Base-by-base conservation (phyloP, 2,329 filamentous ascomycete genomes). In the Aspergillus cejpii region DNA sequence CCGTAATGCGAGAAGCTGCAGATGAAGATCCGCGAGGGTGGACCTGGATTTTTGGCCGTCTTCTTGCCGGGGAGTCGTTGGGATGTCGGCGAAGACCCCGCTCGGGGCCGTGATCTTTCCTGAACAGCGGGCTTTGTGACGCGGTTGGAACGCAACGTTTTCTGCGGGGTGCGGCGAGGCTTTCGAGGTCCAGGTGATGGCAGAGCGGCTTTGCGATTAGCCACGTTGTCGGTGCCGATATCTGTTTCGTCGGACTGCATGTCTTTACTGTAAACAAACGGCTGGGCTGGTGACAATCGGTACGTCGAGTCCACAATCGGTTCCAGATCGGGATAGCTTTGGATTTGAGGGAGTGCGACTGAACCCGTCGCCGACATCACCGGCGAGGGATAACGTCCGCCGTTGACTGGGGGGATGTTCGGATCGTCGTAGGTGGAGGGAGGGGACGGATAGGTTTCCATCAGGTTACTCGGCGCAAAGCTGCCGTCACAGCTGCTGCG, bases 1-100 rank as follows among this genome's bases (percentile, higher is more conserved):
- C 84, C 85, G 45, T 89, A 92, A 44, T 79, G 82, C 23, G 78
- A 72, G 63, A 96, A 89, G 45, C 87, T 81, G 64, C 91, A 97
- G 19, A 76, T 73, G 59, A 91, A 92, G 3, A 53, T 37, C 11
- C 41, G 45, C 33, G 10, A 39, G 5, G 10, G 26, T 26, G 24
- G 11, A 41, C 21, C 17, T 20, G 5, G 21, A 20, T 44, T 47
- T 24, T 43, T 44, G 39, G 37, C n/a, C 33, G 31, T 29, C 28
- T 37, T 12, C 42, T 52, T 46, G 37, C 37, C 23, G 45, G 20
- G 23, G 39, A 44, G 14, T 28, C 34, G 27, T 37, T 51, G 17
- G 39, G 39, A 10, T 7, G 8, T 36, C 5, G 52, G 34, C 26
- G 47, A 38, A 5, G 44, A 29, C 14, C 45, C 50, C 20, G 29